These are phyloP conservation scores for Coemansia sp. DNA, from an alignment of 192 early-diverging fungal species.

Conservation along the genomic window DNA sequence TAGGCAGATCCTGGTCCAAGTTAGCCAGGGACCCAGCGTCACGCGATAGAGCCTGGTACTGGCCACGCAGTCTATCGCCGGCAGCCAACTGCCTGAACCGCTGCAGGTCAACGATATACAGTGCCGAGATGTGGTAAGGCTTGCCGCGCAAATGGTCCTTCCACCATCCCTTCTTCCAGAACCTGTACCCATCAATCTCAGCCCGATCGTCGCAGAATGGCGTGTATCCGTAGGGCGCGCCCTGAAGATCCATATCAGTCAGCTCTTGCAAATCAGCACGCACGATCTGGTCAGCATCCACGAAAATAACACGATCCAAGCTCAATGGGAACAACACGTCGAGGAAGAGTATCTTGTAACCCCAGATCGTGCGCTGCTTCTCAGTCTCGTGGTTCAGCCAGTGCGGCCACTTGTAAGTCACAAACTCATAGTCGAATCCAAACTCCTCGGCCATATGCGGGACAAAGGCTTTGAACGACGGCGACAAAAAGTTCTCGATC, in stretches of 20 bases:
- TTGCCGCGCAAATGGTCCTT: conserved; percentile 79
- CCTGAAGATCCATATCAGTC: conserved; percentile 87
- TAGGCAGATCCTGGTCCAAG: conserved; percentile 97
- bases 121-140: conserved; percentile 95
- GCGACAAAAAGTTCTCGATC: conserved; percentile 97
- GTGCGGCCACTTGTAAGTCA: conserved; percentile 98
- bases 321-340: conserved; percentile 96
- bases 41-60: conserved; percentile 89
- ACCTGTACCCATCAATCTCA: conserved; percentile 97
- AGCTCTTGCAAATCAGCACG: conserved; percentile 95
- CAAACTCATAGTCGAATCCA: conserved; percentile 92
- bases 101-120: conserved; percentile 95
- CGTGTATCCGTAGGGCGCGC: conserved; percentile 95
- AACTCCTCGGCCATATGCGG: conserved; percentile 86
- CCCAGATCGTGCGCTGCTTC: conserved; percentile 98
- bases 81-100: conserved; percentile 92
- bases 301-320: conserved; percentile 95
- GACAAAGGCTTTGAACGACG: conserved; percentile 93
- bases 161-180: conserved; percentile 99
- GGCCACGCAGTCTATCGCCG: conserved; percentile 88
- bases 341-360: conserved; percentile 98
- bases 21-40: conserved; percentile 92
- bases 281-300: conserved; percentile 99
- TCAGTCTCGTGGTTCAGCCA: conserved; percentile 92
- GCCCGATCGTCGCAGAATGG: conserved; percentile 92